Evolutionary conservation across 108 stramenopile species (phyloP).

Genomic region (Epithemia pelagica): DNA sequence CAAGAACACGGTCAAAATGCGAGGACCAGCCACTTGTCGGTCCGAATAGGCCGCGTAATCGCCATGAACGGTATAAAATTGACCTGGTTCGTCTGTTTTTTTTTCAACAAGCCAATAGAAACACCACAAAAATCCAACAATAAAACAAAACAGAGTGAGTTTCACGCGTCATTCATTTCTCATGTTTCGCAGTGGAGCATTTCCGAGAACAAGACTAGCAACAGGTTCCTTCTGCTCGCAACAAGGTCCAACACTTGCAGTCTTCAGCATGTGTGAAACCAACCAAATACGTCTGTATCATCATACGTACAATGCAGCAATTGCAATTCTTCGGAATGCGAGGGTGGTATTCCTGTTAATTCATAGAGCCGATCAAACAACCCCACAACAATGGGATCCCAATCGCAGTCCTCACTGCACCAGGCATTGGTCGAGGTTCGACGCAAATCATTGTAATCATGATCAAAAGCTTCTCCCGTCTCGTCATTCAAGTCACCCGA

Average conservation of each 20-base stretch:
- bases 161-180: no score
- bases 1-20: conserved; percentile 78
- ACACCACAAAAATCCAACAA: neutral
- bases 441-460: conserved; percentile 4
- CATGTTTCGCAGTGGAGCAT: no score
- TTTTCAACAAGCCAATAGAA: neutral
- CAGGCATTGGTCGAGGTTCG: conserved; percentile 56
- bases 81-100: neutral
- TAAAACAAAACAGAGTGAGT: no score
- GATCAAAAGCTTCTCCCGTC: conserved; percentile 15
- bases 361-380: conserved; percentile 50
- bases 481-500: conserved; percentile 32
- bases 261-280: no score
- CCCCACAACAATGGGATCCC: conserved; percentile 24
- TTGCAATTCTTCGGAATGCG: conserved; percentile 65
- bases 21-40: conserved; percentile 37
- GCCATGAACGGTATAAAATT: conserved; percentile 37
- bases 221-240: no score
- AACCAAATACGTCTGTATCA: neutral
- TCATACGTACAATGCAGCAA: conserved; percentile 22
- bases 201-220: no score
- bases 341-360: conserved; percentile 32
- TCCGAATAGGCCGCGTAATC: conserved; percentile 31
- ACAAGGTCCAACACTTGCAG: no score
- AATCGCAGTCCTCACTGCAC: conserved; percentile 56